Evolutionary conservation across 2,329 filamentous ascomycete genomes (phyloP), one percentile per base, ranked within the genome.

Genomic region (Alternaria hordeiaustralica): DNA sequence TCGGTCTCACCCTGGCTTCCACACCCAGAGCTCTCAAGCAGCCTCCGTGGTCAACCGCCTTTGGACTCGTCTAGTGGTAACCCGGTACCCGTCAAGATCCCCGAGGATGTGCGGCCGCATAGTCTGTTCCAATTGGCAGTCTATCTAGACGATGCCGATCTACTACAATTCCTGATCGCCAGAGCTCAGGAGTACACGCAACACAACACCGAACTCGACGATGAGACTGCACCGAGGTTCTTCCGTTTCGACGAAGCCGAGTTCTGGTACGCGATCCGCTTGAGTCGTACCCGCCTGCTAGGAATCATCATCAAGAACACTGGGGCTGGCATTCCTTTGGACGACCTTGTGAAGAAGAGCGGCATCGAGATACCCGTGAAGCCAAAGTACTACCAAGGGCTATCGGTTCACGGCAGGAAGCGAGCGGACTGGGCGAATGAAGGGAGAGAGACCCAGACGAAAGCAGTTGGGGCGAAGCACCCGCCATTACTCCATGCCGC

Each of bases 371-470:
- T 89, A 53, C 84, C 87, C 57, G 82, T 87, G 67, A 92, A 90
- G 76, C 88, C 92, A 1, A 86, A 86, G 59, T 92, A 88, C 76
- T 96, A 96, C 74, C 90, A 92, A 77, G 93, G 93, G 0, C 47
- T 66, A 11, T 67, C 75, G 55, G 71, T 96, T 2, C 89, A 91
- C 67, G 92, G 92, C 3, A 89, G 88, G 77, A 94, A 94, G 78
- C 84, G 88, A 53, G 82, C 83, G 33, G 92, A 94, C 70, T 96
- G 92, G 93, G 91, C 70, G 44, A 66, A 69, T 26, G 62, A 62
- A 61, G 65, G 65, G 26, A 53, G 66, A 41, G 65, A 65, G n/a
- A 51, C 33, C 3, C 55, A 65, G 28, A 36, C 45, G 15, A 55
- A 63, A 41, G 23, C 58, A 20, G 21, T 47, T 13, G 59, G 57